Base-by-base conservation (phyloP, 106 monocot species). In the Amphibolis antarctica region DNA sequence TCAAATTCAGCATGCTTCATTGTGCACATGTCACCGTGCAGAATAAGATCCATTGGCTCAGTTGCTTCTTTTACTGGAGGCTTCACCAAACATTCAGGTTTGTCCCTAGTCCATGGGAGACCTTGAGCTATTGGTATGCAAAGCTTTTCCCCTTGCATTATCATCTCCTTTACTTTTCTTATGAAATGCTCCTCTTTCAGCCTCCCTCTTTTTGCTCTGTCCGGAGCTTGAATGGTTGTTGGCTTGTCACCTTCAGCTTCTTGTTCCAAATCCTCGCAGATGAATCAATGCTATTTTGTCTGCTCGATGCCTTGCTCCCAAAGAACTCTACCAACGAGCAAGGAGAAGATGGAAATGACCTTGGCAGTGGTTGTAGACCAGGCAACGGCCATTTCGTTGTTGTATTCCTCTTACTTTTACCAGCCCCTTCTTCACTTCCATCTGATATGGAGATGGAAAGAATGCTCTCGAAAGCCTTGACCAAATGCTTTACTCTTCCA, bases 161-260 rank as follows among this genome's bases (percentile, higher is more conserved):
- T 10, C 91, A 91, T 91, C 70, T 87, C 82, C 18, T 85, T 77
- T 21, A 98, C 82, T 77, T 91, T 98, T 45, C 58, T 80, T 0
- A 84, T 9, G 46, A 98, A 98, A 21, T 66, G 47, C 65, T 91
- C 79, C 70, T 98, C 90, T 73, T 98, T 98, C 5, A 68, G 11
- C 74, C 83, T 84, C 20, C 98, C 98, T 75, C 98, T 80, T 91
- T 82, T 81, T 86, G 86, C 86, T 86, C 86, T 20, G 90, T 91
- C 28, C 76, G 77, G 44, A 91, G 53, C 70, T 83, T 83, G 69
- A 91, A 86, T 0, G 90, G 90, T 7, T 71, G 61, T 53, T 74
- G 86, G 28, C 53, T 79, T 1, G 83, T 86, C 19, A 80, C 75
- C 36, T 79, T 85, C 0, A 83, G 83, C 75, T 75, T 76, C 65